A percentile compares a stretch with the other conserved stretches of the same genome.
These are phyloP conservation scores for Carex littledalei DNA, from an alignment of 176 grass and related monocot species.

Conservation along the genomic window DNA sequence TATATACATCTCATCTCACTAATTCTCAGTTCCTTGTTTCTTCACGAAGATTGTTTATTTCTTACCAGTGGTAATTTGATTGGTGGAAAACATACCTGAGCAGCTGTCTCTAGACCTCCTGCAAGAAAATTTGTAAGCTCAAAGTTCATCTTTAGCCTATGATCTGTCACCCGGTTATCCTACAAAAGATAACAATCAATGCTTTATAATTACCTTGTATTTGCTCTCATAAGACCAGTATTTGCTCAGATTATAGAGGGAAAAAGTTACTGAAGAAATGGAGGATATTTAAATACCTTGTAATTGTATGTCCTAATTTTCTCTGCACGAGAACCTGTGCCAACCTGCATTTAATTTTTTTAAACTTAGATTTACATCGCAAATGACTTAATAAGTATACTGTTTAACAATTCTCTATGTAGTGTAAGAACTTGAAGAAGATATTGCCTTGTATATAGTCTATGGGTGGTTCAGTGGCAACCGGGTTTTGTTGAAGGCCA, in stretches of 20 bases:
- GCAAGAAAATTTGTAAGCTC: constrained; percentile 71
- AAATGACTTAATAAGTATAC: neutral
- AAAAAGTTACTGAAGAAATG: neutral
- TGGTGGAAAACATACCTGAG: constrained; percentile 44
- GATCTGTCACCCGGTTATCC: constrained; percentile 92
- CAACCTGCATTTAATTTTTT: constrained; percentile 59
- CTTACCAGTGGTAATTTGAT: constrained; percentile 5
- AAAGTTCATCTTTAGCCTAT: constrained; percentile 89
- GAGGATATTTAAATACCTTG: constrained; percentile 49
- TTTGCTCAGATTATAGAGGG: neutral
- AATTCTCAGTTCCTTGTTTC: neutral
- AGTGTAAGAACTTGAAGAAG: neutral
- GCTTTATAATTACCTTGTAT: neutral
- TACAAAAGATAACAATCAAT: constrained; percentile 33
- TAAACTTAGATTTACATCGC: constrained; percentile 10
- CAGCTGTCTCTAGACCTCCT: constrained; percentile 73
- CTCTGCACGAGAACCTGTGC: constrained; percentile 79
- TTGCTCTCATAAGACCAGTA: neutral
- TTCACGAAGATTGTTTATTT: neutral
- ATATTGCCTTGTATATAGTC: neutral
- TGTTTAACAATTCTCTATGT: neutral
- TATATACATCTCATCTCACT: neutral
- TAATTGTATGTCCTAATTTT: constrained; percentile 98
- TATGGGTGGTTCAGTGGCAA: neutral
- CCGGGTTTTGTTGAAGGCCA: neutral